A percentile compares a stretch with the other conserved stretches of the same genome.
phyloP scores from a whole-genome alignment of 2,329 filamentous ascomycete genomes.

The Claviceps paspali region DNA sequence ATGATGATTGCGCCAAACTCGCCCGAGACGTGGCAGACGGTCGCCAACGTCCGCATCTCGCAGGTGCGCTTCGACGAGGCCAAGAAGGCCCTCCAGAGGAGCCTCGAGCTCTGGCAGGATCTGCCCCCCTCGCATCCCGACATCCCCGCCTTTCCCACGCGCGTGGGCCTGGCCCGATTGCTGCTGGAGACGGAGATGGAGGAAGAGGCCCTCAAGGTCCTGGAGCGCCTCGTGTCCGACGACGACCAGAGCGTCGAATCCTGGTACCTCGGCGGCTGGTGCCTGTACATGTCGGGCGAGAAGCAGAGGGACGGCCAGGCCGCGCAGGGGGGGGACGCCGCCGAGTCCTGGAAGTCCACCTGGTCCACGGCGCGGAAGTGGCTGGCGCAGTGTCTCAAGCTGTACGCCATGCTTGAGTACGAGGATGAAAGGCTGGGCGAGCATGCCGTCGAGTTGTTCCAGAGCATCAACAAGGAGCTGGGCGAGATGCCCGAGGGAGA shows the following conservation, averaged over 20 bases:
- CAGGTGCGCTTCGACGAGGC: slow-evolving; percentile 71
- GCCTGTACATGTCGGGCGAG: slow-evolving; percentile 63
- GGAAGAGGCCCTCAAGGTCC: slow-evolving; percentile 66
- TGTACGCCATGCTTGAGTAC: slow-evolving; percentile 70
- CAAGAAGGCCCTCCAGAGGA: slow-evolving; percentile 58
- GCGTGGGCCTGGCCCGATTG: slow-evolving; percentile 70
- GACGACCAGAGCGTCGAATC: slow-evolving; percentile 91
- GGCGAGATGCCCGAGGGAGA: slow-evolving; percentile 42
- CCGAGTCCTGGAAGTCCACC: slow-evolving; percentile 39
- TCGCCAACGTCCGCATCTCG: slow-evolving; percentile 86
- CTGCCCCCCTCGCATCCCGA: slow-evolving; percentile 54
- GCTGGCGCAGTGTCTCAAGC: slow-evolving; percentile 63
- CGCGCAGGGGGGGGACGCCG: slow-evolving; percentile 15
- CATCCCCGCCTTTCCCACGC: slow-evolving; percentile 73
- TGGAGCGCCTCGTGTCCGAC: slow-evolving; percentile 71
- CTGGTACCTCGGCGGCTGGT: slow-evolving; percentile 96
- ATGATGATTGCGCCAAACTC: slow-evolving; percentile 67
- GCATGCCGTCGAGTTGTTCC: slow-evolving; percentile 58
- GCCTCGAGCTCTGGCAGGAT: slow-evolving; percentile 71
- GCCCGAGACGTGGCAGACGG: slow-evolving; percentile 85
- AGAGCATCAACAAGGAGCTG: slow-evolving; percentile 46
- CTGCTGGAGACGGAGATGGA: slow-evolving; percentile 85
- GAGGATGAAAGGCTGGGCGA: slow-evolving; percentile 67
- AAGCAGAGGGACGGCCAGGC: slow-evolving; percentile 34
- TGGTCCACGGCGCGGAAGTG: slow-evolving; percentile 68